A percentile compares a stretch with the other conserved stretches of the same genome.
These are phyloP conservation scores for Huntiella bhutanensis DNA, from an alignment of 2,329 filamentous ascomycete species.

Conservation along the genomic window DNA sequence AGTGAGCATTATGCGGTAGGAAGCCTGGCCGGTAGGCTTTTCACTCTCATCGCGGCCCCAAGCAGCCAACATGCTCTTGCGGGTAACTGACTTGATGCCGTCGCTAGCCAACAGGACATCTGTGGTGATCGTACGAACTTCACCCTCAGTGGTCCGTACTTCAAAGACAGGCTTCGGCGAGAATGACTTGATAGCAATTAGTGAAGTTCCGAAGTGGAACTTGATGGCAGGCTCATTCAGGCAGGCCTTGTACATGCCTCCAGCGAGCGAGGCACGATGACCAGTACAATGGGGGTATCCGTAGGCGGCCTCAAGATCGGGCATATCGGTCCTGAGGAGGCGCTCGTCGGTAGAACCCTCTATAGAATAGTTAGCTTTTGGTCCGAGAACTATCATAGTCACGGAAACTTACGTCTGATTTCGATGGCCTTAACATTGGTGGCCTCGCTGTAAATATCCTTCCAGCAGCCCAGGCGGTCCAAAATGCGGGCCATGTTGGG, in stretches of 20 bases:
- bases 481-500: constrained; percentile 68
- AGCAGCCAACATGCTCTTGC: constrained; percentile 33
- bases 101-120: constrained; percentile 35
- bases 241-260: constrained; percentile 52
- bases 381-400: not conserved
- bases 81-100: constrained; percentile 34
- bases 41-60: constrained; percentile 34
- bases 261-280: constrained; percentile 54
- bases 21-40: constrained; percentile 54
- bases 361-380: constrained; percentile 13
- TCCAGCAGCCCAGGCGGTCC: constrained; percentile 54
- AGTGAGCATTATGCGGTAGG: constrained; percentile 60
- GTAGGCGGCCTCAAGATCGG: constrained; percentile 48
- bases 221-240: constrained; percentile 39
- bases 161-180: constrained; percentile 40
- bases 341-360: constrained; percentile 51
- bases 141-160: constrained; percentile 35
- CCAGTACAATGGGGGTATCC: constrained; percentile 64
- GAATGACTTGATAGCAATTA: constrained; percentile 39
- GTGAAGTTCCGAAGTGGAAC: constrained; percentile 46
- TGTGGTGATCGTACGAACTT: constrained; percentile 32
- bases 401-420: constrained; percentile 37
- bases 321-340: constrained; percentile 50
- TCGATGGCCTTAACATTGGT: constrained; percentile 53
- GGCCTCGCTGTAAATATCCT: constrained; percentile 48